Percentiles rank a stretch among this genome's conserved stretches.
Evolutionary conservation across 2,329 filamentous ascomycete species (phyloP).

Genomic region (Penicillium paneum): DNA sequence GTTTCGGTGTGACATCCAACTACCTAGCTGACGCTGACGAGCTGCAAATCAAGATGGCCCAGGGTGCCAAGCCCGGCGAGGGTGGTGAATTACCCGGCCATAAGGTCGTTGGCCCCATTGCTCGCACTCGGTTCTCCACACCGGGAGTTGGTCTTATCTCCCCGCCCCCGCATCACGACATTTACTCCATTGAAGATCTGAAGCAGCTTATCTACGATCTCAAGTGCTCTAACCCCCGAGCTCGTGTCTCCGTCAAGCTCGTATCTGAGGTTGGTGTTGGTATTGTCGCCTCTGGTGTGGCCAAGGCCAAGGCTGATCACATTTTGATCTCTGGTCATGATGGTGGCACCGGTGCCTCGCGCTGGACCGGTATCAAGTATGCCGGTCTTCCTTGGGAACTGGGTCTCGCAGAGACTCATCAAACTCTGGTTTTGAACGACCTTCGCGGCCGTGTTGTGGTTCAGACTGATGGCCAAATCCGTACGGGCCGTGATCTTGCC

Average conservation of each 20-base stretch:
- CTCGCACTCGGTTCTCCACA: slow-evolving; percentile 90
- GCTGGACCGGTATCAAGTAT: slow-evolving; percentile 99
- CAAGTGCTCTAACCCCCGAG: slow-evolving; percentile 91
- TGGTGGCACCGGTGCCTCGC: slow-evolving; percentile 90
- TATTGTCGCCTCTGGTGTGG: slow-evolving; percentile 95
- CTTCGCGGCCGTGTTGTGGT: slow-evolving; percentile 92
- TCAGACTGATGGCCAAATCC: slow-evolving; percentile 91
- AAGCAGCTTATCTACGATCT: slow-evolving; percentile 98
- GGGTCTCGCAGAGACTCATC: slow-evolving; percentile 93
- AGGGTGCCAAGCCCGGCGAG: slow-evolving; percentile 95
- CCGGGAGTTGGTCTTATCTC: slow-evolving; percentile 95
- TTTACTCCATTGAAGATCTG: slow-evolving; percentile 96
- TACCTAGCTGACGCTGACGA: slow-evolving; percentile 95
- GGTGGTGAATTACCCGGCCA: slow-evolving; percentile 95
- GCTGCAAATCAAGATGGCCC: slow-evolving; percentile 98
- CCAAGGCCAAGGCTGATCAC: slow-evolving; percentile 95
- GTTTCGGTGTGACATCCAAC: slow-evolving; percentile 92
- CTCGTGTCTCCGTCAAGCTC: slow-evolving; percentile 92
- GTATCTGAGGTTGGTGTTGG: slow-evolving; percentile 96
- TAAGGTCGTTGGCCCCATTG: slow-evolving; percentile 93
- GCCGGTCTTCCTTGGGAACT: slow-evolving; percentile 95
- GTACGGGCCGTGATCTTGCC: slow-evolving; percentile 88
- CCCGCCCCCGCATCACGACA: slow-evolving; percentile 93
- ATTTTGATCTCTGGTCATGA: slow-evolving; percentile 96
- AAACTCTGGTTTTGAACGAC: slow-evolving; percentile 93